Evolutionary conservation across 2,329 filamentous ascomycete species (phyloP), one percentile per base, ranked within the genome.

Genomic region (Monilinia laxa): DNA sequence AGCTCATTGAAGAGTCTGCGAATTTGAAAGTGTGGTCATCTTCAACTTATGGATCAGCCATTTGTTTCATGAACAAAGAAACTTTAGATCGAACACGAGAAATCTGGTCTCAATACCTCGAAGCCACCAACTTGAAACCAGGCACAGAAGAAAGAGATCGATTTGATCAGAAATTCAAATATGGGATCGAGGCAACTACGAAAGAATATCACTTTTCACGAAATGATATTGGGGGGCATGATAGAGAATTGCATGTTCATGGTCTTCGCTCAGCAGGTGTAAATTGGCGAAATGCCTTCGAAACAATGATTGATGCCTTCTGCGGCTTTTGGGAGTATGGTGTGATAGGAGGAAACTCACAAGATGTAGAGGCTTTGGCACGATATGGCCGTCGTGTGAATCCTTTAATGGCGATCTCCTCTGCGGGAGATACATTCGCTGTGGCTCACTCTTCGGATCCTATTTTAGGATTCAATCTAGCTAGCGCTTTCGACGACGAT

Each of bases 361-460:
- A 63, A 25, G 47, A 62, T 45, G 20, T 42, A 18, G 9, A 54
- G 5, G 58, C n/a, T 35, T 47, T 35, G 62, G 18, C 4, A 31
- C 40, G n/a, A 20, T 11, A 55, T 23, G 59, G 59, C 2, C 42
- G 51, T 12, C 25, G 25, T 40, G 35, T 52, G 1, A 71, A 69
- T 55, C 68, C 67, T 2, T 68, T 68, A 49, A 66, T 71, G 58
- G 55, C 56, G 16, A 55, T 64, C 18, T 57, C 63, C 18, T 45
- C 47, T 7, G 42, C 38, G 2, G 60, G 65, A 4, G 38, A 65
- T 4, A 35, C 25, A 16, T 66, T 55, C 18, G 60, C 52, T 1
- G 25, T 70, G 14, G 64, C 68, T 54, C 62, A 63, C 23, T 58
- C 45, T 20, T 65, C 62, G 9, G 68, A 71, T 60, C 70, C 68